These are phyloP conservation scores for Claviceps citrina DNA, from an alignment of 2,329 filamentous ascomycete species.

Conservation along the genomic window DNA sequence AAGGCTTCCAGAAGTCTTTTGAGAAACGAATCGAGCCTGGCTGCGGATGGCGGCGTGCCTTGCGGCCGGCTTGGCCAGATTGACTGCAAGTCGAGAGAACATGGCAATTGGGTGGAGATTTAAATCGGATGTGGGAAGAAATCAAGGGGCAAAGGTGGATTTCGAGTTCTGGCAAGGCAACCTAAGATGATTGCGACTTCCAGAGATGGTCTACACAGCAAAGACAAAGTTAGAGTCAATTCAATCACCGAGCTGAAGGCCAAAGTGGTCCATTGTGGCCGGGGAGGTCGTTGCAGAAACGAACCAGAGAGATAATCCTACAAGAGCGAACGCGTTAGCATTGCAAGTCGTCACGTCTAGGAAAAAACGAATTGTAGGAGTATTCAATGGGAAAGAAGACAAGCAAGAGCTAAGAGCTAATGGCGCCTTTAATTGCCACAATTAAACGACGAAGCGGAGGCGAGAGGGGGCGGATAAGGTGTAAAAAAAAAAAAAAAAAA, in stretches of 20 bases:
- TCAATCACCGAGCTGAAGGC: slow-evolving; percentile 13
- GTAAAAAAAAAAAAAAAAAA: not conserved
- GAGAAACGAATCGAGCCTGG: slow-evolving; percentile 22
- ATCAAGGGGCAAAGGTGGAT: not conserved
- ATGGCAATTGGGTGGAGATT: slow-evolving; percentile 36
- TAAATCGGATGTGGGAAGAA: no score
- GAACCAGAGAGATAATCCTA: slow-evolving; percentile 66
- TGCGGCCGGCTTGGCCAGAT: slow-evolving; percentile 37
- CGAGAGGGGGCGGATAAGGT: not conserved
- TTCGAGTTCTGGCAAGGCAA: slow-evolving; percentile 2
- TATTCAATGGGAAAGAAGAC: not conserved
- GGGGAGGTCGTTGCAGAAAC: no score
- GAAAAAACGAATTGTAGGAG: no score
- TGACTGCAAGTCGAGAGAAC: slow-evolving; percentile 42
- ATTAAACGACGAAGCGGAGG: no score
- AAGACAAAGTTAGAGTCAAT: slow-evolving; percentile 3
- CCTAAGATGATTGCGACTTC: slow-evolving; percentile 23
- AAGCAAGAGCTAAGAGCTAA: no score
- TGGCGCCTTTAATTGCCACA: no score
- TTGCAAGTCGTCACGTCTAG: not conserved
- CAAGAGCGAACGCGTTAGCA: slow-evolving; percentile 26
- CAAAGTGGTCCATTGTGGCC: no score
- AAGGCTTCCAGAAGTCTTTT: slow-evolving; percentile 43
- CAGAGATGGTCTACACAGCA: slow-evolving; percentile 25
- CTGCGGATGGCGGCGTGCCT: slow-evolving; percentile 26